phyloP scores from a whole-genome alignment of 2,329 filamentous ascomycete genomes.

The Neofusicoccum sp. region DNA sequence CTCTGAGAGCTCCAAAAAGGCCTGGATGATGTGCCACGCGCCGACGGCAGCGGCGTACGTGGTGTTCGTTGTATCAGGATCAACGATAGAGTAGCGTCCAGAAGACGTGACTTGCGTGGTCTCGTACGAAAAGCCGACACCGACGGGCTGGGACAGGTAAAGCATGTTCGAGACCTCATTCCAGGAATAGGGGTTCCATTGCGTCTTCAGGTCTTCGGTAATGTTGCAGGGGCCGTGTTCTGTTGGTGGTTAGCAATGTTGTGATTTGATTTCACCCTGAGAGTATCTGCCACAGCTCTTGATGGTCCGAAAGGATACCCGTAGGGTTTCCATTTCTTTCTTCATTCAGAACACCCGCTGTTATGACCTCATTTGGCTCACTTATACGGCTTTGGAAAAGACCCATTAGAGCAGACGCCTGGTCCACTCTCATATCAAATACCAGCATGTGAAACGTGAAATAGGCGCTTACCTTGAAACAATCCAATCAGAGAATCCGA shows the following conservation, averaged over 20 bases:
- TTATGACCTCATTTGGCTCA: too few species aligned
- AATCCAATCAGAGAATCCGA: slow-evolving; percentile 42
- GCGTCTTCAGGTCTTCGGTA: slow-evolving; percentile 38
- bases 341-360: too few species aligned
- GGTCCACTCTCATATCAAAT: neutral
- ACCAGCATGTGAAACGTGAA: neutral
- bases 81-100: neutral
- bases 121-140: slow-evolving; percentile 42
- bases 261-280: neutral
- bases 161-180: slow-evolving; percentile 40
- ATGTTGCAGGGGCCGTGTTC: slow-evolving; percentile 47
- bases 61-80: slow-evolving; percentile 25
- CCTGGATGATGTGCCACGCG: slow-evolving; percentile 38
- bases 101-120: slow-evolving; percentile 20
- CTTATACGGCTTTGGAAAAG: neutral
- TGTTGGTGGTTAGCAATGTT: neutral
- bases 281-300: neutral
- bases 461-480: slow-evolving; percentile 30
- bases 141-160: slow-evolving; percentile 40
- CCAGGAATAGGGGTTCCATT: slow-evolving; percentile 40
- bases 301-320: too few species aligned
- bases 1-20: slow-evolving; percentile 39
- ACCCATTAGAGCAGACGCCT: neutral
- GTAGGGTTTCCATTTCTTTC: too few species aligned
- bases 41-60: slow-evolving; percentile 35